phyloP scores from a whole-genome alignment of 768 basidiomycete genomes.

The Suillus occidentalis region DNA sequence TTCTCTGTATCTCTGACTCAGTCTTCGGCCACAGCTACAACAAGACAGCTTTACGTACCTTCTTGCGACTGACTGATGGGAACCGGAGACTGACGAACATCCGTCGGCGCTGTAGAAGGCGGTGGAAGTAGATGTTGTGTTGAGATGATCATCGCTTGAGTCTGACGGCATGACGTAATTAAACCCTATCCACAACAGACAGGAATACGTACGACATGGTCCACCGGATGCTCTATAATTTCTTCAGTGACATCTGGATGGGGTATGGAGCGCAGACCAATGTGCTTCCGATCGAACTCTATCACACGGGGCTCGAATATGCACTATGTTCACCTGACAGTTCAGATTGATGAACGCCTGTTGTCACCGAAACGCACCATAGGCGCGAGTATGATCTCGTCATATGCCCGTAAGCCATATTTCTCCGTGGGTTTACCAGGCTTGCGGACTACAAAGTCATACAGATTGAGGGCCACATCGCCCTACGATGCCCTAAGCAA shows the following conservation, averaged over 20 bases:
- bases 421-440: constrained; percentile 80
- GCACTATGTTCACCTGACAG: constrained; percentile 48
- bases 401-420: constrained; percentile 88
- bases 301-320: constrained; percentile 93
- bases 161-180: constrained; percentile 44
- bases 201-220: constrained; percentile 47
- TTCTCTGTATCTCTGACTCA: constrained; percentile 25
- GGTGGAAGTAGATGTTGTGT: constrained; percentile 72
- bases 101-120: constrained; percentile 23
- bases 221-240: constrained; percentile 55
- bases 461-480: constrained; percentile 86
- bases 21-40: background rate
- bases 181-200: constrained; percentile 5
- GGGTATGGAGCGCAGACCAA: constrained; percentile 47
- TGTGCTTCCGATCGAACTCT: constrained; percentile 79
- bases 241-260: constrained; percentile 72
- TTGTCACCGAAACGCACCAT: constrained; percentile 58
- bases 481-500: constrained; percentile 46
- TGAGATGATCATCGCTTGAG: constrained; percentile 88
- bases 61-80: constrained; percentile 26
- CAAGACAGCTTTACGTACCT: constrained; percentile 18
- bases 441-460: constrained; percentile 84
- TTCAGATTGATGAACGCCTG: background rate
- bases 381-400: constrained; percentile 92
- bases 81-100: constrained; percentile 25